phyloP scores from a whole-genome alignment of 2,329 filamentous ascomycete genomes.

The Penicillium sp. region DNA sequence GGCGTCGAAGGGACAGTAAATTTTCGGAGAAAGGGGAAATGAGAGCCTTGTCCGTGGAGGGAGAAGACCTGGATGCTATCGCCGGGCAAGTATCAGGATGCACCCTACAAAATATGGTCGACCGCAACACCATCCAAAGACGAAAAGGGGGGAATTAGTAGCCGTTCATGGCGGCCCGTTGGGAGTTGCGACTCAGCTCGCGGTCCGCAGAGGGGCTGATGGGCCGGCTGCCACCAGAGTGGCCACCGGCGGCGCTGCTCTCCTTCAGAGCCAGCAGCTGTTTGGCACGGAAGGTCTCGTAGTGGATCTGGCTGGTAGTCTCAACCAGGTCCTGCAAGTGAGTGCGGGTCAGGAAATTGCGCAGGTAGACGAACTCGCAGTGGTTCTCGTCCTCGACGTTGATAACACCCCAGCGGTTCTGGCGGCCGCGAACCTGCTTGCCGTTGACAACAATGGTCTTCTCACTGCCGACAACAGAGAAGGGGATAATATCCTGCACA shows the following conservation, averaged over 20 bases:
- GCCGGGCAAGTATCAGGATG: slow-evolving; percentile 16
- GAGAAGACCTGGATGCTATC: slow-evolving; percentile 11
- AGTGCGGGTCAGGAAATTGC: slow-evolving; percentile 97
- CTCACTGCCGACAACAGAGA: slow-evolving; percentile 96
- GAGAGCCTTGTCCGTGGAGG: slow-evolving; percentile 21
- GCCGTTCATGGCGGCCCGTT: slow-evolving; percentile 98
- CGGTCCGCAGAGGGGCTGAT: slow-evolving; percentile 95
- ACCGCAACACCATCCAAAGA: slow-evolving; percentile 11
- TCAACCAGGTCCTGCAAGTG: slow-evolving; percentile 99
- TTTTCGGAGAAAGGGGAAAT: slow-evolving; percentile 23
- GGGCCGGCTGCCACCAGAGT: slow-evolving; percentile 73
- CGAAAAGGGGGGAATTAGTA: slow-evolving; percentile 62
- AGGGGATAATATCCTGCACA: slow-evolving; percentile 81
- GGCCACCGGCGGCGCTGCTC: slow-evolving; percentile 79
- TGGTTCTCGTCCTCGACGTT: slow-evolving; percentile 99
- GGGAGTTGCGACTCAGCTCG: slow-evolving; percentile 94
- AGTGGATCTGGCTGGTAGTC: slow-evolving; percentile 99
- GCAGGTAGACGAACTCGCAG: slow-evolving; percentile 98
- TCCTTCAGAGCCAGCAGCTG: slow-evolving; percentile 97
- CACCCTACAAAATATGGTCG: slow-evolving; percentile 20
- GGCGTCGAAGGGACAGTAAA: slow-evolving; percentile 32
- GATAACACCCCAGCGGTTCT: slow-evolving; percentile 99
- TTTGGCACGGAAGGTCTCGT: slow-evolving; percentile 99
- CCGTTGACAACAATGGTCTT: slow-evolving; percentile 97
- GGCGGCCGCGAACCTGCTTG: slow-evolving; percentile 94